phyloP scores from a whole-genome alignment of 768 basidiomycete genomes.

The Coprinopsis sp. region DNA sequence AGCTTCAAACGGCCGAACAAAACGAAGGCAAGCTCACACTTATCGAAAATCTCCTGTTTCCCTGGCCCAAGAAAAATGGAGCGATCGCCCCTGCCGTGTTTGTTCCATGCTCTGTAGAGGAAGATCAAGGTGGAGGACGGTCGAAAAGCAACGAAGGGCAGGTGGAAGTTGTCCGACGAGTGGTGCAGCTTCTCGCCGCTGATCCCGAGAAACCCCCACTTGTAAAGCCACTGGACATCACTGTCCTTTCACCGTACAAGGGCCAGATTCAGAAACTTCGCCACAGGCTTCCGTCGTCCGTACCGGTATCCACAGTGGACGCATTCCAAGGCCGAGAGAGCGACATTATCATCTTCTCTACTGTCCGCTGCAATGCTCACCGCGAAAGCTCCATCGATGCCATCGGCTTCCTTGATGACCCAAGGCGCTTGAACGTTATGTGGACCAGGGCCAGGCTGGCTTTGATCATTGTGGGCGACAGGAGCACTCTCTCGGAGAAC shows the following conservation, averaged over 20 bases:
- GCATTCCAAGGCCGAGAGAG: conserved; percentile 67
- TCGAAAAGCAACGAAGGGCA: conserved; percentile 64
- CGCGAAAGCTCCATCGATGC: conserved; percentile 31
- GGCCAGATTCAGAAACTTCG: conserved; percentile 50
- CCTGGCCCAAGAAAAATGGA: conserved; percentile 45
- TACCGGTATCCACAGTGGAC: conserved; percentile 48
- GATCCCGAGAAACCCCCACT: not conserved
- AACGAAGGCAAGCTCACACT: conserved; percentile 39
- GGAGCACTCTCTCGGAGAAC: conserved; percentile 41
- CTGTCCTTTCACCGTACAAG: conserved; percentile 56
- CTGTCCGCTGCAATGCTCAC: conserved; percentile 56
- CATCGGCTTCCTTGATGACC: conserved; percentile 63
- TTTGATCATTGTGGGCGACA: conserved; percentile 58
- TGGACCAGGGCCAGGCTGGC: conserved; percentile 62
- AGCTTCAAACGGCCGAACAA: not conserved
- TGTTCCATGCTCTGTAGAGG: conserved; percentile 51
- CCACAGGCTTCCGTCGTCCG: conserved; percentile 31
- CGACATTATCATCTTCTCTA: conserved; percentile 62
- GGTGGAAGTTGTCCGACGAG: conserved; percentile 44
- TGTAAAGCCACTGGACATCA: conserved; percentile 28
- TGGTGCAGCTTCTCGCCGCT: conserved; percentile 40
- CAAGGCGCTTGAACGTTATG: conserved; percentile 59
- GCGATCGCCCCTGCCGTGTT: conserved; percentile 50
- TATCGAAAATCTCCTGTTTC: conserved; percentile 43
- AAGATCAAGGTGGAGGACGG: conserved; percentile 51